These are phyloP conservation scores for Cenococcum geophilum DNA, from an alignment of 495 filamentous ascomycete genomes.

Conservation along the genomic window DNA sequence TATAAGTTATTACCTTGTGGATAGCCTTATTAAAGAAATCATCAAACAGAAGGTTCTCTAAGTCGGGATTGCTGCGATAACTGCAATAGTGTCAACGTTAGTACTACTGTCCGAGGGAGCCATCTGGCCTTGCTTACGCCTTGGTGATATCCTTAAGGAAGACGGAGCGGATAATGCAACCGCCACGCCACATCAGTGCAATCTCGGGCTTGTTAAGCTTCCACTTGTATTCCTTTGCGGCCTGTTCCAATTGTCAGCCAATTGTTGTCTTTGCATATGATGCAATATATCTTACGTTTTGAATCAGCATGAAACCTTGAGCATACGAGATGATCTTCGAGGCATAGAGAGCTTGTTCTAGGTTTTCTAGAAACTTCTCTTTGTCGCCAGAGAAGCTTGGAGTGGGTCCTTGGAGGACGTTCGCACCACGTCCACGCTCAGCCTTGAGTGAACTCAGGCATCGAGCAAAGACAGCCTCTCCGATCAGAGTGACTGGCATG, in stretches of 20 bases:
- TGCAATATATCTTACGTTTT: conserved; percentile 61
- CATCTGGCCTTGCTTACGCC: conserved; percentile 41
- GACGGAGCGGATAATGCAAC: conserved; percentile 99
- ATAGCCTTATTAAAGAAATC: conserved; percentile 99
- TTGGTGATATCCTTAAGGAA: conserved; percentile 99
- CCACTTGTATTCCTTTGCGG: conserved; percentile 91
- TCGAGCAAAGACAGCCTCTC: conserved; percentile 91
- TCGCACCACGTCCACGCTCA: conserved; percentile 80
- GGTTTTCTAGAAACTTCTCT: conserved; percentile 86
- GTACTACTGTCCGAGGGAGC: background rate
- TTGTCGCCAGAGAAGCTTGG: conserved; percentile 82
- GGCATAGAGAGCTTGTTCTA: conserved; percentile 97
- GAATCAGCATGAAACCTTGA: conserved; percentile 99
- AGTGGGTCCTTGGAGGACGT: conserved; percentile 68
- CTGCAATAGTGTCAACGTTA: conserved; percentile 16
- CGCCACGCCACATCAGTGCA: conserved; percentile 99
- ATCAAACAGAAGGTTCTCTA: conserved; percentile 97
- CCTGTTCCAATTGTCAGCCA: conserved; percentile 43
- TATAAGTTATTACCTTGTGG: conserved; percentile 49
- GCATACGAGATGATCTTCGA: conserved; percentile 99
- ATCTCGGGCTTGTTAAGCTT: conserved; percentile 99
- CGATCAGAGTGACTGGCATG: conserved; percentile 97
- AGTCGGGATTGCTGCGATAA: conserved; percentile 88
- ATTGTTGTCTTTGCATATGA: background rate
- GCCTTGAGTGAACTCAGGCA: conserved; percentile 91